phyloP scores from a whole-genome alignment of 129 eudicot species.

The Chrysanthemum seticuspe region DNA sequence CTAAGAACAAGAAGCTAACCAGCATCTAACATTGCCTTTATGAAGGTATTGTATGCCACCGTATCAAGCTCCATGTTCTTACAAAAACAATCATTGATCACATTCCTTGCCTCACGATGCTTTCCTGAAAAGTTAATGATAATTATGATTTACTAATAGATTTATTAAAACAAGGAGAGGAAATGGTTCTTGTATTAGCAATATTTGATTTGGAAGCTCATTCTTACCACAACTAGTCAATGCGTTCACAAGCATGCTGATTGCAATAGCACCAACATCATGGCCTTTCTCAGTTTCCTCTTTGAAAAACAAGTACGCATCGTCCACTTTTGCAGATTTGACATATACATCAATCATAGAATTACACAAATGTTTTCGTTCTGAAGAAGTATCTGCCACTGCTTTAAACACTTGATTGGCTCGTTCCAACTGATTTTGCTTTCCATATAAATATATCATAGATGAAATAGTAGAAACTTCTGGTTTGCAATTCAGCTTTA shows the following conservation, averaged over 20 bases:
- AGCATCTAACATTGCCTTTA: constrained; percentile 90
- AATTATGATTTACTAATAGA: not conserved
- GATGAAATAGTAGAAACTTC: constrained; percentile 54
- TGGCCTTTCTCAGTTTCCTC: constrained; percentile 50
- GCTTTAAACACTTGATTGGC: constrained; percentile 55
- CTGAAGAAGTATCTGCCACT: constrained; percentile 30
- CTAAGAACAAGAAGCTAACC: constrained; percentile 40
- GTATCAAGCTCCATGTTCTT: constrained; percentile 71
- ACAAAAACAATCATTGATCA: constrained; percentile 47
- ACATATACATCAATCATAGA: constrained; percentile 65
- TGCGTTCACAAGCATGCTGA: constrained; percentile 80
- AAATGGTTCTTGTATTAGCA: constrained; percentile 12
- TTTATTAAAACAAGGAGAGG: not conserved
- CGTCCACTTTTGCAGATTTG: constrained; percentile 48
- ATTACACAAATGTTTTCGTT: constrained; percentile 40
- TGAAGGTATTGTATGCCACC: constrained; percentile 81
- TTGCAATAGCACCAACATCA: constrained; percentile 64
- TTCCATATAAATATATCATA: constrained; percentile 63
- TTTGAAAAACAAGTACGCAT: constrained; percentile 63
- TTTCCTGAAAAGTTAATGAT: constrained; percentile 47
- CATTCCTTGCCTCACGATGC: constrained; percentile 60
- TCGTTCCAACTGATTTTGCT: constrained; percentile 49
- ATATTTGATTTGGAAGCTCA: not conserved
- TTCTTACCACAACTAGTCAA: constrained; percentile 58
- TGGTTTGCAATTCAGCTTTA: constrained; percentile 45